Base-by-base conservation (phyloP, 2,329 filamentous ascomycete species). In the Aspergillus sp. region DNA sequence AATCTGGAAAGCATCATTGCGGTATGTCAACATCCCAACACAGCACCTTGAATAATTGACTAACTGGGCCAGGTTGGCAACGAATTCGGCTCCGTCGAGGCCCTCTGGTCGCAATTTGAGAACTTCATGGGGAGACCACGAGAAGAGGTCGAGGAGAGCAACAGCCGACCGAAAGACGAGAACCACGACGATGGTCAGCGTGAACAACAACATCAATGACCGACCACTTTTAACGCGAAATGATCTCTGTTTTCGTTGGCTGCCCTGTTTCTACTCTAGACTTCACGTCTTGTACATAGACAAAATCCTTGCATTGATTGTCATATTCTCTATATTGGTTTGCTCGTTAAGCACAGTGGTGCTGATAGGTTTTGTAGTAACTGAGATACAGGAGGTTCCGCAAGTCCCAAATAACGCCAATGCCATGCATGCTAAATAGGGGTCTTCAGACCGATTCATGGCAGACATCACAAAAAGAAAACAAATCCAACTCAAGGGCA, bases 41-140 rank as follows among this genome's bases (percentile, higher is more conserved):
- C 13, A 7, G 4, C 17, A 41, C 22, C 23, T 7, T 7, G 17
- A 50, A 25, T 31, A 22, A 9, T 4, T 9, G 13, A 23, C 47
- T 53, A 6, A 19, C n/a, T 28, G 1, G 17, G 43, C 7, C 58
- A 92, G 89, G 89, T 99, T 56, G 95, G 95, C 43, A 97, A 97
- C 78, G 95, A 99, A 73, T 97, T 99, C 79, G 89, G 91, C n/a
- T 93, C 92, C 4, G 95, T 99, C 48, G 95, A 99, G 77, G 93
- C 92, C 31, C 84, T 99, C 17, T 99, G 95, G 95, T 96, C 91
- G 45, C 92, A 96, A 72, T 98, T 99, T 73, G 95, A 99, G 80
- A 91, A 89, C 68, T 93, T 98, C 69, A 98, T 97, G 93, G 91
- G 87, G 8, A 91, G 90, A 71, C 85, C 90, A 59, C 79, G 80